These are phyloP conservation scores for Wickerhamiella nectarea DNA, from an alignment of 805 yeast species.

Conservation along the genomic window DNA sequence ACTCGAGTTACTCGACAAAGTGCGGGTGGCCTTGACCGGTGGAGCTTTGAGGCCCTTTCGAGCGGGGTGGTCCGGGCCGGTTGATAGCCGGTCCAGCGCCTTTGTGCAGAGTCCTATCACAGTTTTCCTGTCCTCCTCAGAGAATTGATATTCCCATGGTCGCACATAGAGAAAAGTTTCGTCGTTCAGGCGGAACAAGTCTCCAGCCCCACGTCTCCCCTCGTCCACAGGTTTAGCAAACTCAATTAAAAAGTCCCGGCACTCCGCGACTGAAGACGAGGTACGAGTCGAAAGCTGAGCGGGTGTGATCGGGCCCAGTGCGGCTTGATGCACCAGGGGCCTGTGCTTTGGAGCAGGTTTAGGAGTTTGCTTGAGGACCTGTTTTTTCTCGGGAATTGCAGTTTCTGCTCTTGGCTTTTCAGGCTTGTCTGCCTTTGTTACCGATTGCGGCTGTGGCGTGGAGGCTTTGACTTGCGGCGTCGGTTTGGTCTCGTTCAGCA, in stretches of 20 bases:
- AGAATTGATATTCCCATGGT: constrained; percentile 25
- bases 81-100: constrained; percentile 2
- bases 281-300: constrained; percentile 22
- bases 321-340: constrained; percentile 33
- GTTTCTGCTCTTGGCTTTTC: not conserved
- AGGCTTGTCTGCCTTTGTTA: too few relatives aligned
- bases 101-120: constrained; percentile 17
- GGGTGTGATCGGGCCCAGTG: constrained; percentile 35
- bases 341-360: constrained; percentile 2
- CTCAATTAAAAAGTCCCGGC: constrained; percentile 23
- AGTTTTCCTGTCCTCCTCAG: constrained; percentile 22
- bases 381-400: not conserved
- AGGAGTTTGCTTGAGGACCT: not conserved
- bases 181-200: constrained; percentile 20
- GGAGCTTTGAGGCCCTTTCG: constrained; percentile 22
- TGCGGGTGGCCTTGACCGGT: constrained; percentile 22
- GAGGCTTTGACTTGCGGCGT: not conserved
- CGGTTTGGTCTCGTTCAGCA: not conserved
- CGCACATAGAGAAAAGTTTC: constrained; percentile 25
- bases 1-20: constrained; percentile 19
- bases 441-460: too few relatives aligned
- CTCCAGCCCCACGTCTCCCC: constrained; percentile 21
- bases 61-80: constrained; percentile 14
- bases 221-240: constrained; percentile 23
- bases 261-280: constrained; percentile 22